Conservation (phyloP, 2,329 filamentous ascomycete species). For the Colletotrichum siamense region DNA sequence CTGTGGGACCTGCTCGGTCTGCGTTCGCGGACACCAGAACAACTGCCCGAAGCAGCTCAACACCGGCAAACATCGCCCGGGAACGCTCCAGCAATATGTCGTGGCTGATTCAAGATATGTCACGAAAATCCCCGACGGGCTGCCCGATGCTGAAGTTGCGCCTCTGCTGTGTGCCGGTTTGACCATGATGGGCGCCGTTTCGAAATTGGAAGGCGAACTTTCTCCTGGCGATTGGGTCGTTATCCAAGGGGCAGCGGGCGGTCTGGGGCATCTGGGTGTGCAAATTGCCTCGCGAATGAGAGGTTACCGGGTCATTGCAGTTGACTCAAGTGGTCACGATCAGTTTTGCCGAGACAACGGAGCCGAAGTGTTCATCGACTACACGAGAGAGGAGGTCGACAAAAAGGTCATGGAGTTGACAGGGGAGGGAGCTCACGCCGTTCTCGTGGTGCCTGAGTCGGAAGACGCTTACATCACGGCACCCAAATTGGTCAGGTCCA, state of each 20-base stretch:
- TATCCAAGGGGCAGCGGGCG: constrained; percentile 34
- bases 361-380: constrained; percentile 34
- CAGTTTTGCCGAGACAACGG: constrained; percentile 26
- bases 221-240: constrained; percentile 32
- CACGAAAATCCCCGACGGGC: constrained; percentile 26
- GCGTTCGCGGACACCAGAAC: constrained; percentile 37
- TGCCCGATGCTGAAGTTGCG: constrained; percentile 27
- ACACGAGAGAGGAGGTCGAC: constrained; percentile 23
- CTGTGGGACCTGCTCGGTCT: constrained; percentile 41
- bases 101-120: constrained; percentile 33
- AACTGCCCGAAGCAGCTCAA: constrained; percentile 47
- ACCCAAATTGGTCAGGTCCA: constrained; percentile 27
- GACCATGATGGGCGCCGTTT: constrained; percentile 35
- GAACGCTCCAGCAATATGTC: constrained; percentile 35
- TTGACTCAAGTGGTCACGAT: constrained; percentile 32
- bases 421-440: constrained; percentile 29
- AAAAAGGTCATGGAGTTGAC: constrained; percentile 28
- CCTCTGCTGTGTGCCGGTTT: constrained; percentile 37
- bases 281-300: constrained; percentile 31
- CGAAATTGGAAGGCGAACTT: constrained; percentile 12
- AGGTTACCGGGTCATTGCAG: constrained; percentile 28
- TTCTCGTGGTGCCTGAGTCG: constrained; percentile 30
- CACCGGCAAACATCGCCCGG: constrained; percentile 40
- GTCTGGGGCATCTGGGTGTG: constrained; percentile 36
- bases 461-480: constrained; percentile 29